Base-by-base conservation (phyloP, 371 early-diverging fungal genomes). In the Lichtheimia ramosa region DNA sequence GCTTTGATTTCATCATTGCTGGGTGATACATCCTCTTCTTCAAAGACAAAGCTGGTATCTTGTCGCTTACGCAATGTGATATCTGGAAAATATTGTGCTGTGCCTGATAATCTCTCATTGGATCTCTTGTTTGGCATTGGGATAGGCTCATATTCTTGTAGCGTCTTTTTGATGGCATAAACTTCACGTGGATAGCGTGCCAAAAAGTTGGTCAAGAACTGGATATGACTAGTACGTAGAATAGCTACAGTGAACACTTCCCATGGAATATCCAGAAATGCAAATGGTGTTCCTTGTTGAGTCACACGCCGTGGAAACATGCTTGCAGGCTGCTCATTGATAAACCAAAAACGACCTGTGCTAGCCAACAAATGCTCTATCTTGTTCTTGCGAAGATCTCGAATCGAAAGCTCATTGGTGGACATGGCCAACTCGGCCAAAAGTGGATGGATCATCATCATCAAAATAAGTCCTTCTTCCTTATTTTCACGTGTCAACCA, bases 291-390 rank as follows among this genome's bases (percentile, higher is more conserved):
- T n/a, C 54, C 58, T 2, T 61, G 20, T 25, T 65, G 55, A 3
- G 56, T 67, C 23, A 77, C 34, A 15, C 66, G 53, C 0, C 78
- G 75, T 2, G 87, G 86, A 61, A 86, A 88, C 78, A 85, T 77
- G 16, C 72, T 61, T 0, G 68, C 60, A 0, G 86, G 87, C 18
- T 79, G 70, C 46, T 83, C 83, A 41, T 79, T 70, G 0, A 66
- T 74, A 58, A 88, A 85, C 86, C 87, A 85, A 57, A 88, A 84
- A 3, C 79, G 79, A 8, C 86, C 87, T 3, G 83, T 80, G 43
- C 77, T 80, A 2, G 73, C 62, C 24, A 86, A 60, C 49, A 85
- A 62, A 41, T 78, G 63, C 34, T 88, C 89, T 40, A 87, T 75
- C 51, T 88, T 88, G 64, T 84, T 82, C 60, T 87, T 82, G 50